Percentiles rank a stretch among this genome's conserved stretches.
Conservation (phyloP, 345 rosid species). For the Populus tremula region DNA sequence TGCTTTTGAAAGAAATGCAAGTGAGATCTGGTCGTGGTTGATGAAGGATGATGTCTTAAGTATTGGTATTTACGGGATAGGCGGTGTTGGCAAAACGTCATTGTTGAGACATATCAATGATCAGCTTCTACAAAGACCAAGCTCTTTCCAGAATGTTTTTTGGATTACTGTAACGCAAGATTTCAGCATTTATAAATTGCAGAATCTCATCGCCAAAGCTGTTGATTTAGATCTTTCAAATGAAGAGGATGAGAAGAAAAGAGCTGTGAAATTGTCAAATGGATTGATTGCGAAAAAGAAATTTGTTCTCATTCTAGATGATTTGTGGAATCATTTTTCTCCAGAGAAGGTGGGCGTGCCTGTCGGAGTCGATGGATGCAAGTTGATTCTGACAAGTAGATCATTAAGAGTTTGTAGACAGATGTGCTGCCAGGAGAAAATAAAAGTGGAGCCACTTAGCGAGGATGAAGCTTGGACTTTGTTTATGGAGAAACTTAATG, state of each 20-base stretch:
- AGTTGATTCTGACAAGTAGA: conserved; percentile 17
- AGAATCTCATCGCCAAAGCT: conserved; percentile 3
- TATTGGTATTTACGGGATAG: conserved; percentile 28
- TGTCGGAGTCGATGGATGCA: background rate
- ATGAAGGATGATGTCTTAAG: background rate
- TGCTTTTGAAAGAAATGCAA: background rate
- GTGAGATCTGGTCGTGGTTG: conserved; percentile 11
- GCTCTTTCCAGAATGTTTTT: background rate
- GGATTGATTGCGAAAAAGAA: background rate
- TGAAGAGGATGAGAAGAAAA: background rate
- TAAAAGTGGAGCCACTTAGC: conserved; percentile 13
- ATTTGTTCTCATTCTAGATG: conserved; percentile 23
- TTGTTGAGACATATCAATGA: conserved; percentile 9
- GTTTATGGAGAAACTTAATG: background rate
- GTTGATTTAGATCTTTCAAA: background rate
- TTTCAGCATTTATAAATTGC: background rate
- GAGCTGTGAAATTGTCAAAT: conserved; percentile 4
- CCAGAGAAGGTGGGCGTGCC: conserved; percentile 17
- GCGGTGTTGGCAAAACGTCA: conserved; percentile 22
- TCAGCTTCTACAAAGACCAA: background rate
- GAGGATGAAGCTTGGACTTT: background rate
- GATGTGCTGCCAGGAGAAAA: background rate
- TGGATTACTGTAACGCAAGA: conserved; percentile 12
- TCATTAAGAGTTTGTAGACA: background rate
- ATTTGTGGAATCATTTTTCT: conserved; percentile 1